A percentile compares a stretch with the other conserved stretches of the same genome.
Conservation (phyloP, 1,139 yeast genomes). For the Pichiaceae sp. region DNA sequence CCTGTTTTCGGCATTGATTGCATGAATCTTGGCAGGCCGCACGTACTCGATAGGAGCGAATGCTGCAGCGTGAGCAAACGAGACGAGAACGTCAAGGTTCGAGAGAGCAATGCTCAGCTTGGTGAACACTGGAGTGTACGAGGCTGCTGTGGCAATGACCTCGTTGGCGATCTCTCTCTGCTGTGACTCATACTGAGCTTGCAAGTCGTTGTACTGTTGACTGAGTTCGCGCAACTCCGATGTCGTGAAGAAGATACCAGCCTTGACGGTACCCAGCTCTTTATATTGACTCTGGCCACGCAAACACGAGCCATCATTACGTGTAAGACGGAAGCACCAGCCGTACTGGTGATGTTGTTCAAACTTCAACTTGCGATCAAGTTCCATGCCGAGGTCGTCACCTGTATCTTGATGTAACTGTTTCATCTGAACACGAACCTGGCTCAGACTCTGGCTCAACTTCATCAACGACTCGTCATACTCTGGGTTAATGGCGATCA, state of each 20-base stretch:
- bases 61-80: slow-evolving; percentile 82
- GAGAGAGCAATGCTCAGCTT: slow-evolving; percentile 58
- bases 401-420: slow-evolving; percentile 57
- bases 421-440: slow-evolving; percentile 46
- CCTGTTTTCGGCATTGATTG: slow-evolving; percentile 39
- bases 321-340: slow-evolving; percentile 87
- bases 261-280: slow-evolving; percentile 86
- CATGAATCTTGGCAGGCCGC: slow-evolving; percentile 51
- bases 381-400: slow-evolving; percentile 70
- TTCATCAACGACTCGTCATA: slow-evolving; percentile 70
- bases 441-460: slow-evolving; percentile 50
- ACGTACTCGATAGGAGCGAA: slow-evolving; percentile 79
- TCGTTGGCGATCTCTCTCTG: slow-evolving; percentile 77
- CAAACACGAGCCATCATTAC: slow-evolving; percentile 77
- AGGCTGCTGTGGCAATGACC: slow-evolving; percentile 68
- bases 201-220: slow-evolving; percentile 47
- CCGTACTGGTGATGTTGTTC: slow-evolving; percentile 85
- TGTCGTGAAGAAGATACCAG: slow-evolving; percentile 89
- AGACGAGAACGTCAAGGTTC: slow-evolving; percentile 70
- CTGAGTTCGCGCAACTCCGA: slow-evolving; percentile 51
- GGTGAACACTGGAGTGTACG: slow-evolving; percentile 72
- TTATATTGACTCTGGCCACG: slow-evolving; percentile 52
- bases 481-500: slow-evolving; percentile 81
- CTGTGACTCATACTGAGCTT: slow-evolving; percentile 59
- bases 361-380: slow-evolving; percentile 79